Evolutionary conservation across 202 grass and related monocot species (phyloP).

Genomic region (Cymbopogon flexuosus): DNA sequence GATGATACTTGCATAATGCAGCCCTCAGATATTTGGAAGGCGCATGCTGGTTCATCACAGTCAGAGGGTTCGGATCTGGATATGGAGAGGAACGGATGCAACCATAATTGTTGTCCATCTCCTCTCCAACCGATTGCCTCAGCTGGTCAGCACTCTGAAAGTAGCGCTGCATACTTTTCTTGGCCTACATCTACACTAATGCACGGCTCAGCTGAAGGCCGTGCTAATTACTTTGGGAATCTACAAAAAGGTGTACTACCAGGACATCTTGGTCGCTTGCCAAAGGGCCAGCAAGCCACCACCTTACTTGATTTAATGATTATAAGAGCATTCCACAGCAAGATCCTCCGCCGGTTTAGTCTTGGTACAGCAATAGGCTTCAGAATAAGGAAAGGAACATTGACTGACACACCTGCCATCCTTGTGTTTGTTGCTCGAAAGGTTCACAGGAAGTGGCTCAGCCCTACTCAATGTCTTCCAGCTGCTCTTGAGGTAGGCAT

Average conservation of each 20-base stretch:
- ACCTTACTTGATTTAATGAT: slow-evolving; percentile 93
- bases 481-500: slow-evolving; percentile 57
- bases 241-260: slow-evolving; percentile 84
- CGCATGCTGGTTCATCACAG: slow-evolving; percentile 41
- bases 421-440: slow-evolving; percentile 83
- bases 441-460: slow-evolving; percentile 77
- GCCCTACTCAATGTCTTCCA: slow-evolving; percentile 53
- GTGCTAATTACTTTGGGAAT: slow-evolving; percentile 81
- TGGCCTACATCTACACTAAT: slow-evolving; percentile 82
- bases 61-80: slow-evolving; percentile 69
- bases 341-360: slow-evolving; percentile 73
- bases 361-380: slow-evolving; percentile 78
- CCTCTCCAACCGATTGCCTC: slow-evolving; percentile 64
- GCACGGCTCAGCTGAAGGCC: slow-evolving; percentile 69
- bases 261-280: slow-evolving; percentile 53
- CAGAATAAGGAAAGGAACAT: slow-evolving; percentile 63
- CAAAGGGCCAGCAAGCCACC: slow-evolving; percentile 64
- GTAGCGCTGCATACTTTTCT: slow-evolving; percentile 77
- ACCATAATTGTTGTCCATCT: slow-evolving; percentile 38
- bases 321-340: slow-evolving; percentile 86
- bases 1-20: slow-evolving; percentile 51
- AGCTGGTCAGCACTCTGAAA: slow-evolving; percentile 70
- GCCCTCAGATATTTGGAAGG: slow-evolving; percentile 43
- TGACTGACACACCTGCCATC: slow-evolving; percentile 72
- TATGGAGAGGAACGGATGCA: slow-evolving; percentile 69